phyloP scores from a whole-genome alignment of 805 yeast genomes.

The Diddensiella transvaalensis region DNA sequence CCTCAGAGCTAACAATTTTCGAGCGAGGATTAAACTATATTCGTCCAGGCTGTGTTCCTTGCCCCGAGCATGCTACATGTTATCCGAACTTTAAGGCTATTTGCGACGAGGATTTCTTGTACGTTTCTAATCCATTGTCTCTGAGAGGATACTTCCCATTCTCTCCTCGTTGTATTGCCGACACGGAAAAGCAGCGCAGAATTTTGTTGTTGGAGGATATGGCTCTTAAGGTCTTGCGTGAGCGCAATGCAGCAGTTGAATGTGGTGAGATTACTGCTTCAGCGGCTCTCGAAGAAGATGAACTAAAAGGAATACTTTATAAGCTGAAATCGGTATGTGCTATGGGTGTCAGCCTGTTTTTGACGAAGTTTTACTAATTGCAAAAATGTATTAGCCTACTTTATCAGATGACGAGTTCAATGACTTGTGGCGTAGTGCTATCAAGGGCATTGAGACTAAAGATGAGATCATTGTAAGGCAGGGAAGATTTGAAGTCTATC shows the following conservation, averaged over 20 bases:
- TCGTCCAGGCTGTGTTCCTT: conserved; percentile 64
- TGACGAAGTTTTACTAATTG: too few relatives aligned
- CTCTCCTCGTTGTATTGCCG: conserved; percentile 66
- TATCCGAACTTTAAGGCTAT: conserved; percentile 53
- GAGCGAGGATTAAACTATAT: conserved; percentile 39
- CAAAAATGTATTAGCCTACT: conserved; percentile 10
- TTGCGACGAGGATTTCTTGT: conserved; percentile 67
- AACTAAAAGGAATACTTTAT: conserved; percentile 23
- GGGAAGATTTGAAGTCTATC: not conserved
- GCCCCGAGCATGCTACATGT: conserved; percentile 83
- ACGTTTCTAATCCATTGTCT: conserved; percentile 50
- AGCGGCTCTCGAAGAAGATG: conserved; percentile 37
- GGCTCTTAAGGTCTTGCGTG: conserved; percentile 61
- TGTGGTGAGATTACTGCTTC: conserved; percentile 44
- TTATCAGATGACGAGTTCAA: conserved; percentile 59
- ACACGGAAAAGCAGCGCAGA: conserved; percentile 65
- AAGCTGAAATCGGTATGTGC: conserved; percentile 20
- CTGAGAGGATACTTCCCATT: conserved; percentile 57
- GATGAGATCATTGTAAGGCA: conserved; percentile 28
- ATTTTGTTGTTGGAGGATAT: conserved; percentile 60
- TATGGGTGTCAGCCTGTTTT: too few relatives aligned
- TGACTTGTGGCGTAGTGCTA: conserved; percentile 67
- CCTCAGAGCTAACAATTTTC: not conserved
- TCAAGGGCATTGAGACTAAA: conserved; percentile 56
- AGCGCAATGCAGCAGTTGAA: conserved; percentile 59